Conservation (phyloP, 2,329 filamentous ascomycete genomes). For the Chaetoscypha palmicola region DNA sequence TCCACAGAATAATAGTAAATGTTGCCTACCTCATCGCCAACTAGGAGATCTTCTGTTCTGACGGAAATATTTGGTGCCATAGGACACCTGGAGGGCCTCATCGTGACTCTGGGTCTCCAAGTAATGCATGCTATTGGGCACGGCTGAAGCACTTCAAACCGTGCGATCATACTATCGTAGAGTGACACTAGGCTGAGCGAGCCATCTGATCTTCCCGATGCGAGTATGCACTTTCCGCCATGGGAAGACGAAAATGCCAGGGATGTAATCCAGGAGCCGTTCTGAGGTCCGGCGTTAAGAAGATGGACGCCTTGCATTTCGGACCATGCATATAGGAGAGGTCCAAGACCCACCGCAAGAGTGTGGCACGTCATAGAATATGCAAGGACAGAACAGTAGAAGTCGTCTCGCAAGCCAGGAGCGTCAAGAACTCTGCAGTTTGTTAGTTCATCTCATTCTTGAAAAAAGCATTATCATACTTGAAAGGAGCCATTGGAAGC, state of each 20-base stretch:
- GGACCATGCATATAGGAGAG: conserved; percentile 82
- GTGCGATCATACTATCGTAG: conserved; percentile 55
- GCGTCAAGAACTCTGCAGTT: conserved; percentile 74
- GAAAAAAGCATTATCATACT: conserved; percentile 49
- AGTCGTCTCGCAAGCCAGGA: conserved; percentile 84
- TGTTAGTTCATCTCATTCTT: not conserved
- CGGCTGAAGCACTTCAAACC: conserved; percentile 69
- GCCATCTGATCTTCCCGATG: conserved; percentile 74
- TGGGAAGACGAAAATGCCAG: conserved; percentile 80
- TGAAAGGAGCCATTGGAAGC: conserved; percentile 70
- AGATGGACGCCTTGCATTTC: conserved; percentile 61
- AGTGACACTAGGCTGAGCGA: conserved; percentile 72
- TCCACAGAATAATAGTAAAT: conserved; percentile 87
- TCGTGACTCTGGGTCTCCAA: conserved; percentile 62
- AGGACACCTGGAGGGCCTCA: conserved; percentile 46
- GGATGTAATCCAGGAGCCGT: conserved; percentile 63
- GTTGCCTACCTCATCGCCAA: conserved; percentile 76
- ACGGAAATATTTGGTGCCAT: conserved; percentile 41
- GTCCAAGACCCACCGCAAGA: conserved; percentile 76
- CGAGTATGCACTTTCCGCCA: conserved; percentile 73
- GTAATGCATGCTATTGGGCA: conserved; percentile 70
- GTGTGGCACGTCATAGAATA: conserved; percentile 70
- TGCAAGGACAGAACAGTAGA: conserved; percentile 86
- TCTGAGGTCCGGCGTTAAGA: conserved; percentile 40
- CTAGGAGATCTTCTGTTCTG: conserved; percentile 72